Evolutionary conservation across 1,284 basidiomycete species (phyloP), one percentile per base, ranked within the genome.

Genomic region (Mycosarcoma mackinlayi): DNA sequence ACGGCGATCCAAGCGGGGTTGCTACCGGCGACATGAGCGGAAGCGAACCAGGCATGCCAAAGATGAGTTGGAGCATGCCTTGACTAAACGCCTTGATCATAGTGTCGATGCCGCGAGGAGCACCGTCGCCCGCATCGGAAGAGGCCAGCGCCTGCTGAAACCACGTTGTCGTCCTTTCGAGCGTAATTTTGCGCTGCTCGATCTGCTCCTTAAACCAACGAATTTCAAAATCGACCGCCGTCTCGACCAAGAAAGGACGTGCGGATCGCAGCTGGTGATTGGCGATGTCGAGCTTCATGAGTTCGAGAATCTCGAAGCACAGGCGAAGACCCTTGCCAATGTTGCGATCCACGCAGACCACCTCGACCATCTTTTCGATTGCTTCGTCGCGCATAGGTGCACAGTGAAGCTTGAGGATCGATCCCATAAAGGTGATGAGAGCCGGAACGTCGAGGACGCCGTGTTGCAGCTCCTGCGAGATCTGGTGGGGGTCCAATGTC

Each of bases 271-370:
- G 87, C 84, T 95, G 93, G 84, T 95, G 93, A 82, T 96, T 96
- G 35, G 93, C 93, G 73, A 95, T 93, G 83, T 96, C 93, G 76
- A 96, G 87, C 86, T 94, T 94, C 93, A 96, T 95, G 72, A 94
- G 87, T 85, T 96, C 93, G 51, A 94, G 86, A 62, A 95, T 90
- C 83, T 94, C 93, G 82, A 96, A 89, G 84, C 92, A 93, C 86
- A 90, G 87, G 59, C 91, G 87, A 61, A 95, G 87, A 11, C 91
- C 92, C 57, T 86, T 86, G 53, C 92, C 88, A 24, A 92, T 89
- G 74, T 77, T 68, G 49, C 64, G 55, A 31, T 62, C 62, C 7
- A 72, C 48, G 49, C 61, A 65, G 8, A 74, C 68, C 16, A 66
- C 61, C 24, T 68, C 57, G 24, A 94, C 89, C 91, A 96, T 93